Conservation (phyloP, 495 filamentous ascomycete species). For the Letharia columbiana region DNA sequence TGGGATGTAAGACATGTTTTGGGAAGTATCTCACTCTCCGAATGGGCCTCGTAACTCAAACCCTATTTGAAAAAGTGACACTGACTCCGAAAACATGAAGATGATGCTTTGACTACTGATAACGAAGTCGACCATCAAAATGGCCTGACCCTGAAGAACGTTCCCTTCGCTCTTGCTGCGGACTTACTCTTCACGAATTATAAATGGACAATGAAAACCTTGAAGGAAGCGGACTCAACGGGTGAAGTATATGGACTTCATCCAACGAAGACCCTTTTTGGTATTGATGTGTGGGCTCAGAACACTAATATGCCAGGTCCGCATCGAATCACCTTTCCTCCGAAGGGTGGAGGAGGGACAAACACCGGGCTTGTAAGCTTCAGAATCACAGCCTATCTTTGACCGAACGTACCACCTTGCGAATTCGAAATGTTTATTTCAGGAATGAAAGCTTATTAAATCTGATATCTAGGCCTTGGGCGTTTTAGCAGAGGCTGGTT, state of each 20-base stretch:
- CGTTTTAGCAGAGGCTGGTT: constrained; percentile 26
- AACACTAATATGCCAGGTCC: constrained; percentile 20
- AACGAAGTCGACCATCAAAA: constrained; percentile 39
- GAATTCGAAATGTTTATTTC: neutral
- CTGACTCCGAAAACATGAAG: neutral
- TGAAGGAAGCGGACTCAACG: constrained; percentile 24
- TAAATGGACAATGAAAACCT: constrained; percentile 29
- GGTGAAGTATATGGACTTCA: constrained; percentile 21
- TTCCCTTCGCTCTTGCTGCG: constrained; percentile 28
- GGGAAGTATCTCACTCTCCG: neutral
- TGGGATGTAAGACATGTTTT: neutral
- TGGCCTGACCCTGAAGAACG: constrained; percentile 31
- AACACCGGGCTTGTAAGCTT: constrained; percentile 17
- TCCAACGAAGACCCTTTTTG: constrained; percentile 28
- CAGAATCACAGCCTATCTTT: constrained; percentile 21
- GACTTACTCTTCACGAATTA: constrained; percentile 37
- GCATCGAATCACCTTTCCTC: constrained; percentile 14
- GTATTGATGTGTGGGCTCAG: constrained; percentile 30
- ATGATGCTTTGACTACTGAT: constrained; percentile 34
- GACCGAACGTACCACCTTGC: neutral
- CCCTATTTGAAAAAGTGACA: neutral
- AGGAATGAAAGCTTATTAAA: constrained; percentile 23
- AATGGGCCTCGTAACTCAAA: neutral
- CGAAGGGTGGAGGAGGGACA: constrained; percentile 18
- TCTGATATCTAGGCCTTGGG: constrained; percentile 28